Evolutionary conservation across 495 filamentous ascomycete species (phyloP).

Genomic region (Hypoxylon crocopeplum): DNA sequence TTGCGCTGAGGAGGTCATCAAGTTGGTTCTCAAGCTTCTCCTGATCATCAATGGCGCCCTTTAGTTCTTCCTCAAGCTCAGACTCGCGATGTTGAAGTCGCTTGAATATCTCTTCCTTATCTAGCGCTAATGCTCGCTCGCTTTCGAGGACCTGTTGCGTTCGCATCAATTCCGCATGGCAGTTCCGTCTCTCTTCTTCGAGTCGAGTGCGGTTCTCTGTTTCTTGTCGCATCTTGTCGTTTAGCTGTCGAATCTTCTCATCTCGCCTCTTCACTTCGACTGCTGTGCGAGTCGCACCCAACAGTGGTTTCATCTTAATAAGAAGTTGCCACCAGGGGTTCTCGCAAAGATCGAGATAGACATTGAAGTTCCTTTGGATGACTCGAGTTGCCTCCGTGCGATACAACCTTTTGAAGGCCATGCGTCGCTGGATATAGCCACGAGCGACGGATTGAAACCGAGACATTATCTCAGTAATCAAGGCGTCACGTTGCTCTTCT

Average conservation of each 20-base stretch:
- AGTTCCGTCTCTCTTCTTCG: conserved; percentile 90
- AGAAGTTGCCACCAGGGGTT: conserved; percentile 98
- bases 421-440: conserved; percentile 85
- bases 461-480: conserved; percentile 91
- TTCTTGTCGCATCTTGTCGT: conserved; percentile 81
- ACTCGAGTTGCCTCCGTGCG: conserved; percentile 93
- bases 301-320: conserved; percentile 91
- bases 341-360: conserved; percentile 84
- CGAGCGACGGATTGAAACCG: conserved; percentile 92
- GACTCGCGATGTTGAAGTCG: conserved; percentile 87
- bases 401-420: conserved; percentile 90
- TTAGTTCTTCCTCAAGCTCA: conserved; percentile 88
- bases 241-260: conserved; percentile 86
- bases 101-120: conserved; percentile 99
- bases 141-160: conserved; percentile 94
- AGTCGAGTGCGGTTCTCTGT: conserved; percentile 75
- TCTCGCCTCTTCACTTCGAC: conserved; percentile 93
- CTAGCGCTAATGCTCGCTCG: conserved; percentile 89
- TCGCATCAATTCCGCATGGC: conserved; percentile 83
- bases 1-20: conserved; percentile 85
- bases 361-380: conserved; percentile 90
- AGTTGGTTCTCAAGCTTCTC: conserved; percentile 92
- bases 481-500: conserved; percentile 89
- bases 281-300: conserved; percentile 88
- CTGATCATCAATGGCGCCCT: conserved; percentile 93